A percentile compares a stretch with the other conserved stretches of the same genome.
phyloP scores from a whole-genome alignment of 306 rosid species.

The Lathyrus aphaca region DNA sequence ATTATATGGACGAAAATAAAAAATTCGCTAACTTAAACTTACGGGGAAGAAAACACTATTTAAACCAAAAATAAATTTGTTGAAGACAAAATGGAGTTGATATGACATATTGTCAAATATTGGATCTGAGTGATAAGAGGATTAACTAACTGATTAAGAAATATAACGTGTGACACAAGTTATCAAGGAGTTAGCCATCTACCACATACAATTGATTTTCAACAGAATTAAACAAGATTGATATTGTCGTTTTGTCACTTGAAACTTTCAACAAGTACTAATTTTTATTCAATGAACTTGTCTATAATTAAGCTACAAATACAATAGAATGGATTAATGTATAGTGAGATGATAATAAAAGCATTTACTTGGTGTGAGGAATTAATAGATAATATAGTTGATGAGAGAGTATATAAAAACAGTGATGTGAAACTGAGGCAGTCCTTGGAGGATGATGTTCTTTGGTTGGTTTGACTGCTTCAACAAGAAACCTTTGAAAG shows the following conservation, averaged over 20 bases:
- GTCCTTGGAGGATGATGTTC: neutral
- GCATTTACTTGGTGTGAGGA: neutral
- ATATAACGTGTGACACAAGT: slow-evolving; percentile 36
- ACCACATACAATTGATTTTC: slow-evolving; percentile 20
- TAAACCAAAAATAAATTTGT: slow-evolving; percentile 7
- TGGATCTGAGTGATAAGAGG: slow-evolving; percentile 28
- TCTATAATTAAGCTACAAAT: neutral
- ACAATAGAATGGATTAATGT: neutral
- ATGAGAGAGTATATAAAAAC: neutral
- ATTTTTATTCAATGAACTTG: slow-evolving; percentile 16
- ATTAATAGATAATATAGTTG: neutral
- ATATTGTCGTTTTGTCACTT: slow-evolving; percentile 21
- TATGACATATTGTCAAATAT: slow-evolving; percentile 29
- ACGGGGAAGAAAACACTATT: too few species aligned
- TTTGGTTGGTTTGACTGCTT: slow-evolving; percentile 52
- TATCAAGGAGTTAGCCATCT: slow-evolving; percentile 16
- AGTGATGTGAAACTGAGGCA: slow-evolving; percentile 2
- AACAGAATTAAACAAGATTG: slow-evolving; percentile 12
- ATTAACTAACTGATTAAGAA: slow-evolving; percentile 42
- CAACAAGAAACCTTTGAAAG: slow-evolving; percentile 55
- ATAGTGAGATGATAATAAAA: neutral
- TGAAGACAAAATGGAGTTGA: slow-evolving; percentile 1
- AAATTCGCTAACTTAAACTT: too few species aligned
- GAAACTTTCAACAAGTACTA: neutral
- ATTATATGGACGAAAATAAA: too few species aligned